Evolutionary conservation across 2,329 filamentous ascomycete genomes (phyloP), one percentile per base, ranked within the genome.

Genomic region (Trichoderma cornu-damae): DNA sequence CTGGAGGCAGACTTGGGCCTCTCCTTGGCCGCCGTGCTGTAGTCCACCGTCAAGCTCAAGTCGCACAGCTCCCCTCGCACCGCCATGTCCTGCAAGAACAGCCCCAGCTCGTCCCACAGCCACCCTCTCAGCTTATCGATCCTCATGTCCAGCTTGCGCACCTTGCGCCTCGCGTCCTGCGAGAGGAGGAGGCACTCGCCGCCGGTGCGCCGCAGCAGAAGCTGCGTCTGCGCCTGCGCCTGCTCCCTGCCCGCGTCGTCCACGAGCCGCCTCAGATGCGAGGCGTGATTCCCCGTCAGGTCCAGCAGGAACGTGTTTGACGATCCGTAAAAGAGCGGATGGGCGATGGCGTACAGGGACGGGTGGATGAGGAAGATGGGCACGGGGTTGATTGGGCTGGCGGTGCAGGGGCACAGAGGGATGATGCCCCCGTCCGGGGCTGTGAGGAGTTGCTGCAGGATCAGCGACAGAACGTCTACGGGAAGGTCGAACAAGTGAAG

Each of bases 401-500:
- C 46, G 6, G 63, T 58, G 51, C 69, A 71, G 20, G 67, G 65
- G 30, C 70, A 72, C 18, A 72, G 61, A 4, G 61, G 44, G 38
- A 71, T 66, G 11, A 58, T 54, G 2, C 53, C 40, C 6, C 14
- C 28, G n/a, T 42, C 42, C 8, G 59, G 56, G 11, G 65, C 62
- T 12, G 61, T 67, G 38, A 72, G 61, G 16, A 72, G 66, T 5
- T 66, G 67, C 4, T 57, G 54, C 3, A 71, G 61, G 37, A 72
- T 69, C 44, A 70, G 62, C 37, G 63, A 62, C 40, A 72, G 58
- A 12, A 72, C 61, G 44, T 72, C 69, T 58, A 70, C 61, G 3
- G 70, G 69, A 2, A 72, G 64, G 34, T 72, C 70, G 4, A 72
- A 65, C 5, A 72, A 57, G 47, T 70, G 65, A 35, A 69, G 56